Evolutionary conservation across 176 grass and related monocot genomes (phyloP).

Genomic region (Musa schizocarpa): DNA sequence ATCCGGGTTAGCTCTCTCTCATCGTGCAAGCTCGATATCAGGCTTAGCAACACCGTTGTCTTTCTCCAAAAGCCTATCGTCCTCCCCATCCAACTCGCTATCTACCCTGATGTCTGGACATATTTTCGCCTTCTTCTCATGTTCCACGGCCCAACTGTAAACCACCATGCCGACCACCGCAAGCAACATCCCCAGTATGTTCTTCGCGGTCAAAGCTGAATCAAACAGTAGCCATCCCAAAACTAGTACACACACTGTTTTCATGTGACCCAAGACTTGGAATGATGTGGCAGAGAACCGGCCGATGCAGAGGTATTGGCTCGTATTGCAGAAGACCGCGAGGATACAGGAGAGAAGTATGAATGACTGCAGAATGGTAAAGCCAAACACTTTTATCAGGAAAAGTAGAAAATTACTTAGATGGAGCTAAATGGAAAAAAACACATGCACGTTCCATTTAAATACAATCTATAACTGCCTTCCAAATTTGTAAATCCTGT

Average conservation of each 20-base stretch:
- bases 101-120: neutral
- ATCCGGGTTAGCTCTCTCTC: neutral
- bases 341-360: slow-evolving; percentile 10
- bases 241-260: neutral
- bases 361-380: neutral
- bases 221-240: slow-evolving; percentile 17
- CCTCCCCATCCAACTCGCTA: neutral
- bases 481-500: no score
- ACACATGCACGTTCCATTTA: neutral
- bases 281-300: slow-evolving; percentile 17
- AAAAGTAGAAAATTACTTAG: neutral
- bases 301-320: slow-evolving; percentile 12
- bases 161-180: slow-evolving; percentile 3
- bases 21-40: slow-evolving; percentile 1
- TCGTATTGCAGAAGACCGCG: slow-evolving; percentile 2
- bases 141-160: slow-evolving; percentile 12
- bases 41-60: neutral
- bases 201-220: slow-evolving; percentile 11
- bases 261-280: slow-evolving; percentile 15
- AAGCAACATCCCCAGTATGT: slow-evolving; percentile 9
- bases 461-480: neutral
- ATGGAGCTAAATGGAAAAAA: neutral
- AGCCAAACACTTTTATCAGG: neutral
- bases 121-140: neutral
- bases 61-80: neutral